Base-by-base conservation (phyloP, 2,329 filamentous ascomycete genomes). In the Clonostachys sp. region DNA sequence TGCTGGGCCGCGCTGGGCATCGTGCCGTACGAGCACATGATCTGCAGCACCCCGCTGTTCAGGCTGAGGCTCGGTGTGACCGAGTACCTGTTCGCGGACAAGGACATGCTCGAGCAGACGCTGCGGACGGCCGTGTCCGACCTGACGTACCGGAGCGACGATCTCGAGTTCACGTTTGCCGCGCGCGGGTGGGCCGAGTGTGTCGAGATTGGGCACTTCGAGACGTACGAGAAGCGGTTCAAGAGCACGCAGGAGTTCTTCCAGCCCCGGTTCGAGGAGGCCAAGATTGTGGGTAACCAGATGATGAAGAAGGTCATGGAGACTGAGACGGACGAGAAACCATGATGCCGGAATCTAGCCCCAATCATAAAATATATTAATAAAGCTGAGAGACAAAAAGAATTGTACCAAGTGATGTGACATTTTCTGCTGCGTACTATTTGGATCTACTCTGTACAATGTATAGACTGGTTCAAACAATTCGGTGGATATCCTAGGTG, bases 21-120 rank as follows among this genome's bases (percentile, higher is more conserved):
- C 58, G 87, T 95, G 43, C 94, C 94, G 1, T 99, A 99, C 66
- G 92, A 99, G 68, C 95, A 99, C 73, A 99, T 99, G 91, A 95
- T 99, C 56, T 99, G 94, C 73, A 96, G 91, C 46, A 99, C 94
- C 38, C 94, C 94, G 72, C 81, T 97, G 42, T 99, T 99, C 74
- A 87, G 94, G 45, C 82, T 99, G 54, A 96, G 94, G 83, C 80
- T 99, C 34, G 94, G 94, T 48, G 95, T 96, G n/a, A 92, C 91
- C 1, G 94, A 99, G 70, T 92, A 95, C 63, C 77, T 99, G 36
- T 99, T 96, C 74, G 86, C 91, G 54, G 91, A 91, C 59, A 77
- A 81, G 16, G 81, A 80, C 4, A 74, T 96, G 45, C 81, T 99
- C 13, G 86, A 95, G 45, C 90, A 94, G 62, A 87, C 87, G 20